These are phyloP conservation scores for Melanomma pulvis-pyrius DNA, from an alignment of 495 filamentous ascomycete genomes.

Conservation along the genomic window DNA sequence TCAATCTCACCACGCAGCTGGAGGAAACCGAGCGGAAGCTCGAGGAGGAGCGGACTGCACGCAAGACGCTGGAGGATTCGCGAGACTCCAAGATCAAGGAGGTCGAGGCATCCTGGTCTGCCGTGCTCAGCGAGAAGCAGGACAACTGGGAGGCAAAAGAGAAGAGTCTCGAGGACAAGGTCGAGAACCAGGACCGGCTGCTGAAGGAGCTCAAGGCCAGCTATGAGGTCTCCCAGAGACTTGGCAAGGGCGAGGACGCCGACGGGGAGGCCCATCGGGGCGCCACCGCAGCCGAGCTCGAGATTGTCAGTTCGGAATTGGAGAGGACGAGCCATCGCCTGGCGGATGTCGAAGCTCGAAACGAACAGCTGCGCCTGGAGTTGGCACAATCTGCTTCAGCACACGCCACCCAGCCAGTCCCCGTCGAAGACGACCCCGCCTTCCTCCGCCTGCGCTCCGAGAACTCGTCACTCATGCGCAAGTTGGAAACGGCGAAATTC, in stretches of 20 bases:
- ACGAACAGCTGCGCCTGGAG: constrained; percentile 89
- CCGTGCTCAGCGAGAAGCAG: constrained; percentile 90
- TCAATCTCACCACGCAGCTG: constrained; percentile 83
- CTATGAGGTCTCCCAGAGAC: constrained; percentile 92
- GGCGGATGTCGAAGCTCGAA: constrained; percentile 89
- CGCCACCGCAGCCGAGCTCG: constrained; percentile 85
- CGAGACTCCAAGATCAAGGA: constrained; percentile 80
- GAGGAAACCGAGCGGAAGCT: constrained; percentile 80
- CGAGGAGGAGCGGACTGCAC: constrained; percentile 69
- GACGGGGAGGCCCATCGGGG: constrained; percentile 53
- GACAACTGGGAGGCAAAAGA: constrained; percentile 97
- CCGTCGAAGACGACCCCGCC: constrained; percentile 79
- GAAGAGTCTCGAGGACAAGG: constrained; percentile 84
- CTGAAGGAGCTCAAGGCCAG: constrained; percentile 94
- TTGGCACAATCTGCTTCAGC: constrained; percentile 83
- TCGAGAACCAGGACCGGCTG: constrained; percentile 89
- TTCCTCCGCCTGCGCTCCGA: constrained; percentile 87
- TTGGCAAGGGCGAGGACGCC: constrained; percentile 71
- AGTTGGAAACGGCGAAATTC: constrained; percentile 76
- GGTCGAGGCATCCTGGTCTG: constrained; percentile 85
- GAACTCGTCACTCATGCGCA: constrained; percentile 85
- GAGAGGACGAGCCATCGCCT: constrained; percentile 85
- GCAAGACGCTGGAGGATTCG: constrained; percentile 73
- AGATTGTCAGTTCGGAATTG: constrained; percentile 87
- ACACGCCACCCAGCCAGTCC: constrained; percentile 53